A percentile compares a stretch with the other conserved stretches of the same genome.
Conservation (phyloP, 2,329 filamentous ascomycete species). For the Cordyceps militaris region DNA sequence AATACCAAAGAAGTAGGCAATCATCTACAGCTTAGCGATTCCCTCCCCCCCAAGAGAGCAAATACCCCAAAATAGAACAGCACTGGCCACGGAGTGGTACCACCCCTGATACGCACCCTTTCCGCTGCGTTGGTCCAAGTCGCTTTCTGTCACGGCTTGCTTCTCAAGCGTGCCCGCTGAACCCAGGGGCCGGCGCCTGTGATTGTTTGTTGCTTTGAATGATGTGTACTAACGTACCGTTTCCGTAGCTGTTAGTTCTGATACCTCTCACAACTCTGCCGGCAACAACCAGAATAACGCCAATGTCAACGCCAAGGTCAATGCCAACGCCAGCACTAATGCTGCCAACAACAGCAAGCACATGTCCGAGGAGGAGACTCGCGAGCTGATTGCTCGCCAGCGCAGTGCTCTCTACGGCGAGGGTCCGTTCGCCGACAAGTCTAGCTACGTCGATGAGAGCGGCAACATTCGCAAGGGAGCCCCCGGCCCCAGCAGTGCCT, state of each 20-base stretch:
- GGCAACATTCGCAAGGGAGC: conserved; percentile 56
- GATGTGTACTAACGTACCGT: conserved; percentile 30
- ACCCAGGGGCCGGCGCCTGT: conserved; percentile 1
- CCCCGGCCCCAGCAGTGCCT: conserved; percentile 56
- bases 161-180: background rate
- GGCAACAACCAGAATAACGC: conserved; percentile 15
- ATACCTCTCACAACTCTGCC: conserved; percentile 26
- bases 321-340: conserved; percentile 9
- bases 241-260: conserved; percentile 45
- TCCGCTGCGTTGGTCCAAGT: conserved; percentile 12
- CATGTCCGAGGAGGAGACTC: conserved; percentile 93
- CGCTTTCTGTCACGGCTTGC: conserved; percentile 13
- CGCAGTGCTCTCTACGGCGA: conserved; percentile 90
- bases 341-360: conserved; percentile 53
- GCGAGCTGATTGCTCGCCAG: conserved; percentile 91
- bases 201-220: conserved; percentile 18
- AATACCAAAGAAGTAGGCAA: conserved; percentile 98
- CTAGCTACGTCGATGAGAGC: conserved; percentile 61
- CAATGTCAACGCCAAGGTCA: conserved; percentile 3
- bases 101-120: conserved; percentile 16
- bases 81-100: conserved; percentile 15
- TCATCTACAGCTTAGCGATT: conserved; percentile 64
- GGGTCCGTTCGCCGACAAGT: conserved; percentile 59
- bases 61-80: conserved; percentile 30
- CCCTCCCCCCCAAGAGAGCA: conserved; percentile 24